Percentiles rank a stretch among this genome's conserved stretches.
Conservation (phyloP, 768 basidiomycete species). For the Chalciporus pseudorubinellus region DNA sequence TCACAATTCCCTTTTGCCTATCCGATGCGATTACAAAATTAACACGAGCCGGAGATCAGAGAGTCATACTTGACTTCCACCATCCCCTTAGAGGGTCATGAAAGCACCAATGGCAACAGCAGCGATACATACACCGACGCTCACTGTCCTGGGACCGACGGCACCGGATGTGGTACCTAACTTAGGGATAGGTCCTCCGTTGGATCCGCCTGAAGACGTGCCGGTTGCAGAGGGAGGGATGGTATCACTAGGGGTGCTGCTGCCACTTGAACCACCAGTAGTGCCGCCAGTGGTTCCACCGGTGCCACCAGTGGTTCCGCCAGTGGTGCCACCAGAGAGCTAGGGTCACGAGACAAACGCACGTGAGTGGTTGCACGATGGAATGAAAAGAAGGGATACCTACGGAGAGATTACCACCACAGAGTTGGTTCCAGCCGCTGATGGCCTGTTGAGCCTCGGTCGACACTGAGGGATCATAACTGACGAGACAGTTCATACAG, state of each 20-base stretch:
- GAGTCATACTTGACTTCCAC: too few species aligned
- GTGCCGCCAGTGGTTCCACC: neutral
- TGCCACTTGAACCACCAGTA: neutral
- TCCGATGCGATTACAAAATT: too few species aligned
- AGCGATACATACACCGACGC: neutral
- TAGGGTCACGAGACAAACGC: neutral
- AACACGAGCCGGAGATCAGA: too few species aligned
- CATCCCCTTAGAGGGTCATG: neutral
- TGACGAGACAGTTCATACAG: conserved; percentile 23
- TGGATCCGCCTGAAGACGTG: neutral
- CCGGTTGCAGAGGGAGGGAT: neutral
- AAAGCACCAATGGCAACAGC: neutral
- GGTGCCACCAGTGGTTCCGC: too few species aligned
- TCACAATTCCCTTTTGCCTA: too few species aligned
- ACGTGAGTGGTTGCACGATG: neutral
- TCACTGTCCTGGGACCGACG: neutral
- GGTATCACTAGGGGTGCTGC: neutral
- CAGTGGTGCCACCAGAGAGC: conserved; percentile 12
- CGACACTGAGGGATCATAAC: neutral
- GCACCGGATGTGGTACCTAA: neutral
- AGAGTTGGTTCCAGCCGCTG: conserved; percentile 15
- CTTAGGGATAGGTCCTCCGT: neutral
- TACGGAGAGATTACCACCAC: conserved; percentile 19
- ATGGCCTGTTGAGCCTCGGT: conserved; percentile 9
- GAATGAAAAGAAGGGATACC: neutral